Base-by-base conservation (phyloP, 2,329 filamentous ascomycete genomes). In the Trichoderma gracile region DNA sequence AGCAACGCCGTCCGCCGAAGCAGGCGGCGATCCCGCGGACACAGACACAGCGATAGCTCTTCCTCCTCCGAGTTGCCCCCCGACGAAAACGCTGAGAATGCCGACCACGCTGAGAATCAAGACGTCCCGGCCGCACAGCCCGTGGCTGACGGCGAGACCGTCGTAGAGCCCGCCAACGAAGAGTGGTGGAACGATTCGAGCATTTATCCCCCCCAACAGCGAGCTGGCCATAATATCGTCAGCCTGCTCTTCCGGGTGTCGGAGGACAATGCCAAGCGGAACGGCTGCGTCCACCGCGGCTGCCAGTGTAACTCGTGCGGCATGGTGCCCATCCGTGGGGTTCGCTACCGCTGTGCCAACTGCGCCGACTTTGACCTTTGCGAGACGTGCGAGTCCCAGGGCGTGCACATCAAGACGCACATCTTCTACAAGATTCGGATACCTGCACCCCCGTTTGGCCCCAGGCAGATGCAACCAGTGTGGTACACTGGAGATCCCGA, bases 281-380 rank as follows among this genome's bases (percentile, higher is more conserved):
- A 95, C 73, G 91, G 92, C 21, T 97, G 95, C 72, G 89, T 97
- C 23, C 95, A 99, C 75, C 86, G 94, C 14, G 94, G 95, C 14
- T 96, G 96, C 66, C 90, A 89, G 43, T 99, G 95, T 75, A 97
- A 98, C 75, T 87, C 87, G 56, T 99, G 95, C 71, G 91, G 91
- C 63, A 87, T 90, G 71, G 87, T 91, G 56, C 94, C 95, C 14
- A 98, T 99, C 67, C 89, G 92, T 59, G 95, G 95, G 17, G 90
- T 97, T 66, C 87, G 95, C 64, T 99, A 96, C 79, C 90, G 93
- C 66, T 99, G 95, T 77, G 89, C 93, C 70, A 98, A 99, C 78
- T 99, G 95, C 74, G 87, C 91, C 68, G 94, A 99, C 77, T 98
- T 93, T 74, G 95, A 99, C 74, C 86, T 99, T 2, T 99, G 95